Base-by-base conservation (phyloP, 2,329 filamentous ascomycete genomes). In the Metarhizium anisopliae region DNA sequence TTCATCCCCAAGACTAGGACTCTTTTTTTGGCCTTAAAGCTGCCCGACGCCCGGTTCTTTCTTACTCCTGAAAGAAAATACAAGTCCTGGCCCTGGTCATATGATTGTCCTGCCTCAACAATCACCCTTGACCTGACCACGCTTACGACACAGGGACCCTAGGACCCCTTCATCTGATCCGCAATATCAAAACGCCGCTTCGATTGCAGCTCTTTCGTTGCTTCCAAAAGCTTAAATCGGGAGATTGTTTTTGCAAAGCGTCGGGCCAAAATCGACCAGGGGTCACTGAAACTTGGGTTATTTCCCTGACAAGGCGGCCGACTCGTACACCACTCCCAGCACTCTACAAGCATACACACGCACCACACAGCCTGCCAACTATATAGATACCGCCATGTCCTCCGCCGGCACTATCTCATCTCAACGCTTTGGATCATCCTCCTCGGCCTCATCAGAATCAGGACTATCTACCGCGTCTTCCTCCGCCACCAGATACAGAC, bases 381-480 rank as follows among this genome's bases (percentile, higher is more conserved):
- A 53, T 38, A 55, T 32, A 25, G 25, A 56, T 50, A 59, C 55
- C 51, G 51, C 49, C 55, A 59, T 55, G 38, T 55, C 60, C 55
- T 59, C 60, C 32, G 38, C 56, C 36, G 56, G 29, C 52, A 38
- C 55, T 51, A 35, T 58, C 45, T 30, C 60, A n/a, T 61, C 53
- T 45, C 55, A 61, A 45, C 61, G 58, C 49, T 60, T 62, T 11
- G 52, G 57, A 55, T 60, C 62, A 38, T 64, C 65, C 18, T 66
- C 65, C 43, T 61, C 64, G 53, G 59, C 62, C 2, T 70, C 72
- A 0, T 73, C 73, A 59, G 74, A 74, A 63, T 75, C 75, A 43
- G 73, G 75, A 57, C 59, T 70, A 51, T 75, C 76, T 10, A 57
- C 40, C 29, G 53, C 47, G 5, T 70, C 71, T 11, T 65, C 71